Base-by-base conservation (phyloP, 805 yeast genomes). In the Starmerella vaccinii region DNA sequence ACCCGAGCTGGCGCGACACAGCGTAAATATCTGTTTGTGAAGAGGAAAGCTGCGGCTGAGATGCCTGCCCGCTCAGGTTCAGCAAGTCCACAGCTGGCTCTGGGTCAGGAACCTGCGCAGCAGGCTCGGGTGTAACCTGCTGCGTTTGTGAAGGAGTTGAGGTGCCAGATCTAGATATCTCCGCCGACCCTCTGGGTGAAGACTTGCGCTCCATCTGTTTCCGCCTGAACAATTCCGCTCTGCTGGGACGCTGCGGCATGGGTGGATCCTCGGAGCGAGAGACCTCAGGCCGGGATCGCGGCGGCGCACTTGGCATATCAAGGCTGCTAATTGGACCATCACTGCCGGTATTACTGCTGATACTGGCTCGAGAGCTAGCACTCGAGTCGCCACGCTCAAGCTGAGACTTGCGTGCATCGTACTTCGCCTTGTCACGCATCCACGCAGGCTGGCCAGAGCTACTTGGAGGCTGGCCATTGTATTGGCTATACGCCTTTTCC, bases 381-480 rank as follows among this genome's bases (percentile, higher is more conserved):
- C 24, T 54, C 50, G 19, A 55, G 22, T 13, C 38, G 23, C 16
- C 32, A 24, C 43, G 19, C 15, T 15, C 21, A 21, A 38, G 13
- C 39, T 16, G 26, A 15, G 47, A 38, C 38, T 13, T 12, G 16
- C 52, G 40, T n/a, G 54, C 49, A 15, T 53, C 57, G 42, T 53
- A 46, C 30, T 53, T 53, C 24, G 54, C 44, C 58, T 76, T 81
- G 53, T 77, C 74, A 50, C 69, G 73, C 88, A 85, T 81, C 95
- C 95, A 85, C 1, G 81, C 77, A 0, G 95, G 95, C 56, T 61
- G 63, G 5, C 69, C 72, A 46, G 70, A 57, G n/a, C 53, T 57
- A 41, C 61, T 53, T 12, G 63, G 52, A 23, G 61, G 49, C 55
- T 64, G 40, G 23, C 64, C 65, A 32, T 76, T 76, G 57, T 81